phyloP scores from a whole-genome alignment of 208 protist species.

The Trypanosoma rangeli region DNA sequence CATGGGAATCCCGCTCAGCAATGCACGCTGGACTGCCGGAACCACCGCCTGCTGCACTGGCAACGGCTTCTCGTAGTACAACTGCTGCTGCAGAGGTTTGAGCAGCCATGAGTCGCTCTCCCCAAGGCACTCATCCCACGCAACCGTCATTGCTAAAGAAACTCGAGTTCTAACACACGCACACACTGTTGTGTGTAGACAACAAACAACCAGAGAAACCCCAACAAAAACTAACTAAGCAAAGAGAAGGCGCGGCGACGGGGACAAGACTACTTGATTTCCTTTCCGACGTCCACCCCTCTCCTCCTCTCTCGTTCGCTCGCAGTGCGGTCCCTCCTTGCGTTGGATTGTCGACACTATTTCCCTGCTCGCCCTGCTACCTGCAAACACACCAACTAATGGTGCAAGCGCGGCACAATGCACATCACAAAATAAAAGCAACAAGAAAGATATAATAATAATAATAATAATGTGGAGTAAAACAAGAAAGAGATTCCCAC shows the following conservation, averaged over 20 bases:
- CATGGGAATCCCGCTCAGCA: constrained; percentile 77
- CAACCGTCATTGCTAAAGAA: neutral
- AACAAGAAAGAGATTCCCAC: neutral
- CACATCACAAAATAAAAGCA: neutral
- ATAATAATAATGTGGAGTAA: neutral
- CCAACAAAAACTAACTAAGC: constrained; percentile 15
- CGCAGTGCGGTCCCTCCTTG: neutral
- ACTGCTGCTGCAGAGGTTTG: constrained; percentile 41
- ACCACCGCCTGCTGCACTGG: constrained; percentile 81
- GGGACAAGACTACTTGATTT: neutral
- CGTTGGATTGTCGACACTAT: neutral
- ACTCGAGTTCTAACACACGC: constrained; percentile 13
- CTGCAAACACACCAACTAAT: constrained; percentile 10
- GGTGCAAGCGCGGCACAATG: neutral
- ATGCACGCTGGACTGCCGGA: constrained; percentile 57
- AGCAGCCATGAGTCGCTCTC: constrained; percentile 52
- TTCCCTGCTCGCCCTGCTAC: neutral
- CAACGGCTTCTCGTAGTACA: constrained; percentile 71
- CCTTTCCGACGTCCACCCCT: neutral
- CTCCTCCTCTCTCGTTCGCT: too few relatives aligned
- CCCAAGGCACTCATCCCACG: constrained; percentile 36
- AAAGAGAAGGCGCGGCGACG: too few relatives aligned
- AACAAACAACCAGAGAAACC: constrained; percentile 7
- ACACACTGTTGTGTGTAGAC: neutral
- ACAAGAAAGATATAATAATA: constrained; percentile 9